A percentile compares a stretch with the other conserved stretches of the same genome.
Conservation (phyloP, 257 asterid species). For the Osmanthus fragrans region DNA sequence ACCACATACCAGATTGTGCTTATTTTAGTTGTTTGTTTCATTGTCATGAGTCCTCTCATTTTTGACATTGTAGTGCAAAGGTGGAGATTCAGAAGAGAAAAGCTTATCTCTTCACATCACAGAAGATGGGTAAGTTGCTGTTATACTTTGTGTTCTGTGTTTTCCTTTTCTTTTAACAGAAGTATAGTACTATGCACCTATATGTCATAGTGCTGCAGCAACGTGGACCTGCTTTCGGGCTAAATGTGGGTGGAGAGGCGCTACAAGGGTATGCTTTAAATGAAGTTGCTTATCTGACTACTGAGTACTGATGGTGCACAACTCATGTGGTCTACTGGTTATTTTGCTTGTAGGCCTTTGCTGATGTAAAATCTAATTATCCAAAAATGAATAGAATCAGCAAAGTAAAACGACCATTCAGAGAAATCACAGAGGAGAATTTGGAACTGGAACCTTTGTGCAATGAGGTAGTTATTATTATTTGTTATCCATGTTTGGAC, state of each 20-base stretch:
- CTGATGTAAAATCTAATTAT: slow-evolving; percentile 51
- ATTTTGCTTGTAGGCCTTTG: slow-evolving; percentile 58
- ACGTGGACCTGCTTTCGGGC: slow-evolving; percentile 83
- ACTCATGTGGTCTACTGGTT: slow-evolving; percentile 18
- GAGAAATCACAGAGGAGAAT: slow-evolving; percentile 50
- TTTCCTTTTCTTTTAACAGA: background rate
- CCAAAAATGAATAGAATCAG: slow-evolving; percentile 34
- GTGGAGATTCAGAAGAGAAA: slow-evolving; percentile 69
- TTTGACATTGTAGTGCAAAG: slow-evolving; percentile 67
- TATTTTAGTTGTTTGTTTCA: background rate
- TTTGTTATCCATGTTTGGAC: background rate
- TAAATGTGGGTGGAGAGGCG: slow-evolving; percentile 93
- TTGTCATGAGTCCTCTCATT: slow-evolving; percentile 21
- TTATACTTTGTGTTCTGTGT: background rate
- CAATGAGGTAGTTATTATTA: slow-evolving; percentile 45
- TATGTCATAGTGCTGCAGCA: slow-evolving; percentile 62
- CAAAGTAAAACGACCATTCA: slow-evolving; percentile 45
- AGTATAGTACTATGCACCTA: slow-evolving; percentile 24
- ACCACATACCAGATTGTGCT: background rate
- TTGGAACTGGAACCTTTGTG: slow-evolving; percentile 70
- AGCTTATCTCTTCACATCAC: slow-evolving; percentile 69
- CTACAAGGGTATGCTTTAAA: slow-evolving; percentile 55
- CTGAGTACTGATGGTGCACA: slow-evolving; percentile 1
- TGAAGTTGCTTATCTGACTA: slow-evolving; percentile 1
- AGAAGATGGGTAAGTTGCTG: slow-evolving; percentile 60